Evolutionary conservation across 768 basidiomycete species (phyloP).

Genomic region (Mycena kentingensis): DNA sequence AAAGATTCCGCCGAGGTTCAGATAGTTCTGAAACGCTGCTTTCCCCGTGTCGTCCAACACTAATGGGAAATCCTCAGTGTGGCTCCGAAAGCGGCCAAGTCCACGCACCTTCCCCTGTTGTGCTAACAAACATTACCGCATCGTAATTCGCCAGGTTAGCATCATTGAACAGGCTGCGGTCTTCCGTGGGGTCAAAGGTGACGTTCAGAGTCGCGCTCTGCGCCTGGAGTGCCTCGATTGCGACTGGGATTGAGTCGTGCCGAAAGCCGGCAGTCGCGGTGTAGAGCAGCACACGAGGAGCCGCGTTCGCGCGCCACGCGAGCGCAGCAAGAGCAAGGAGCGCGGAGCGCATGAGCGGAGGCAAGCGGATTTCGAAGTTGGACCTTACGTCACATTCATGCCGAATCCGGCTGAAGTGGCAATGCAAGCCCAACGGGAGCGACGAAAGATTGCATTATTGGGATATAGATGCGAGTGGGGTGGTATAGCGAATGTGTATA

Average conservation of each 20-base stretch:
- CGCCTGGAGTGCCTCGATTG: conserved; percentile 55
- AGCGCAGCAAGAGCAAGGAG: conserved; percentile 5
- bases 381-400: conserved; percentile 1
- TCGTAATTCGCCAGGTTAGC: conserved; percentile 58
- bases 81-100: not conserved
- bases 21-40: conserved; percentile 61
- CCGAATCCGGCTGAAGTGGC: no score
- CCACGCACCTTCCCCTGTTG: conserved; percentile 63
- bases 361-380: no score
- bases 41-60: conserved; percentile 65
- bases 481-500: no score
- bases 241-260: conserved; percentile 77
- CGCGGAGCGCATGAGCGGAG: conserved; percentile 8
- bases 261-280: conserved; percentile 63
- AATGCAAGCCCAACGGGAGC: no score
- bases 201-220: conserved; percentile 49
- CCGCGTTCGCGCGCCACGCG: no score
- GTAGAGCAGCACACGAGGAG: conserved; percentile 57
- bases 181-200: conserved; percentile 67
- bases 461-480: not conserved
- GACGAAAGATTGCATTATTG: conserved; percentile 2
- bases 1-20: conserved; percentile 71
- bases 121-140: conserved; percentile 67
- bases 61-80: conserved; percentile 25
- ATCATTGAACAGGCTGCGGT: conserved; percentile 56